These are phyloP conservation scores for Cymbidium sinense DNA, from an alignment of 106 monocot species.

Conservation along the genomic window DNA sequence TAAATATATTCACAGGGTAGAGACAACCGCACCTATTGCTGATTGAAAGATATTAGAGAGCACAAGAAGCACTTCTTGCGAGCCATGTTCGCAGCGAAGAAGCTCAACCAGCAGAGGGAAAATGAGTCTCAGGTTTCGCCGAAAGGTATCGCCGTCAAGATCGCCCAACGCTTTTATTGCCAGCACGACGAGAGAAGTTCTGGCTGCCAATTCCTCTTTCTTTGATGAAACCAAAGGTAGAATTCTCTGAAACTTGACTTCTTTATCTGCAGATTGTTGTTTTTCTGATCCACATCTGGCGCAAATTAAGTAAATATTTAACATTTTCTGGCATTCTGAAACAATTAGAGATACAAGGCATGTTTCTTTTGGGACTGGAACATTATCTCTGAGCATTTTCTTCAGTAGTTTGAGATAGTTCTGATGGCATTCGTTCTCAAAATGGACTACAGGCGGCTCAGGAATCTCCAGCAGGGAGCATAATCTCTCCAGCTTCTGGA, in stretches of 20 bases:
- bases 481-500: conserved; percentile 53
- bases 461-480: conserved; percentile 68
- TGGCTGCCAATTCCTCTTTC: conserved; percentile 81
- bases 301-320: conserved; percentile 72
- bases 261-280: conserved; percentile 2
- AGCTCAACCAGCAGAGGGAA: conserved; percentile 83
- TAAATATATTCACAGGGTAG: conserved; percentile 34
- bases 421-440: conserved; percentile 75
- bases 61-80: conserved; percentile 59
- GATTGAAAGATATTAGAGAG: conserved; percentile 66
- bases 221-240: conserved; percentile 69
- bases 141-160: conserved; percentile 56
- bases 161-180: conserved; percentile 38
- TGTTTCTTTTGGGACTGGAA: conserved; percentile 29
- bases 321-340: conserved; percentile 41
- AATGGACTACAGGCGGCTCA: conserved; percentile 77
- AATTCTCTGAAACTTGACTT: conserved; percentile 30
- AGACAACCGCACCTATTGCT: conserved; percentile 66
- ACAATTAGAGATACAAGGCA: conserved; percentile 46
- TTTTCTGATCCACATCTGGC: conserved; percentile 28
- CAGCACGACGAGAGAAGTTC: conserved; percentile 42
- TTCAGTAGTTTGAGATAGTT: conserved; percentile 61
- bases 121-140: conserved; percentile 44
- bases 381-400: conserved; percentile 22
- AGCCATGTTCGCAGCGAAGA: conserved; percentile 76